Evolutionary conservation across 768 basidiomycete species (phyloP), one percentile per base, ranked within the genome.

Genomic region (Mycena venus): DNA sequence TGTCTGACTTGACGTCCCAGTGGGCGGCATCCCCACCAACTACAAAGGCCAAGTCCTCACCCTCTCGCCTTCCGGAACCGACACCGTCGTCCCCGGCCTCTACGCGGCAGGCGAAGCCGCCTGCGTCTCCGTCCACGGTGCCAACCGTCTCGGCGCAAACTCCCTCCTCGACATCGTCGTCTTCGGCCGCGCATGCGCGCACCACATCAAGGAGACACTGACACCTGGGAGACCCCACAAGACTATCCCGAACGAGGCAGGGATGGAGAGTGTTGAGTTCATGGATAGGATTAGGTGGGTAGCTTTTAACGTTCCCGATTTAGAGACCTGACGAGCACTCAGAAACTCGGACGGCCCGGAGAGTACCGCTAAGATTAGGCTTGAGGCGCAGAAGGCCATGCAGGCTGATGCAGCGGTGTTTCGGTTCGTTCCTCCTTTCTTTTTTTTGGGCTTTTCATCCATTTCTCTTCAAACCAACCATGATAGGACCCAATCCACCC

Each of bases 311-410:
- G 21, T 29, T 29, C 36, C 17, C 32, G 5, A 10, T 19, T 49
- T 11, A 4, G 15, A 17, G 5, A 32, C 10, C 23, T 58, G 29
- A 55, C 63, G 47, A 70, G 31, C n/a, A 15, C 42, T 11, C 38
- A 91, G 96, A 79, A 95, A 90, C 61, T 86, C 96, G 11, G 88
- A 92, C 76, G 98, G 98, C 31, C 88, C 94, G 29, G 90, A 94
- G 79, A 88, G 95, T 36, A 99, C 98, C 38, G 93, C 96, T 17
- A 91, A 97, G 80, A 94, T 99, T 81, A 91, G 98, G 75, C 83
- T 98, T 61, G 93, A 96, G 81, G 96, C 99, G 96, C 98, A 99
- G 85, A 99, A 99, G 89, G 96, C 96, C 44, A 99, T 99, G 97
- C 97, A 99, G 84, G 84, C 93, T 61, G 98, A 99, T 84, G 98